Conservation (phyloP, 345 rosid genomes). For the Bretschneidera sinensis region DNA sequence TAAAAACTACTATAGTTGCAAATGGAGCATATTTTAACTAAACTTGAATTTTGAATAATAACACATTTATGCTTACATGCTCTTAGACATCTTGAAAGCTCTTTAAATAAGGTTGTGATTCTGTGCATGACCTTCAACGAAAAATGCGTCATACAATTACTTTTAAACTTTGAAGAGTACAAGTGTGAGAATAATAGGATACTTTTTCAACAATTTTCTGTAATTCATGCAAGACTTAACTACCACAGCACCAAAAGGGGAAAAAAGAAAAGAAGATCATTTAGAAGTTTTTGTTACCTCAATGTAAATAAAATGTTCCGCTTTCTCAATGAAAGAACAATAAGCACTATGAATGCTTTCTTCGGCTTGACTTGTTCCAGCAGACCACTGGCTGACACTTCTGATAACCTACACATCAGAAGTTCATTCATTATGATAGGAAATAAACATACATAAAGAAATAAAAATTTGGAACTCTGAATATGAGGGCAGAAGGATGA, state of each 20-base stretch:
- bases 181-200: too few species aligned
- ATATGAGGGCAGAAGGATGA: background rate
- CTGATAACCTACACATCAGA: constrained; percentile 47
- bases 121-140: too few species aligned
- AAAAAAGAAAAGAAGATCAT: background rate
- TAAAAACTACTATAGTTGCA: too few species aligned
- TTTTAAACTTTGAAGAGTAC: too few species aligned
- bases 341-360: constrained; percentile 88
- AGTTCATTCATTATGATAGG: constrained; percentile 1
- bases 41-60: too few species aligned
- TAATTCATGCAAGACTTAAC: too few species aligned
- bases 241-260: background rate
- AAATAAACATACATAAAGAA: constrained; percentile 5
- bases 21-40: too few species aligned
- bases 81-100: too few species aligned
- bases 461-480: background rate
- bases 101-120: too few species aligned
- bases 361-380: constrained; percentile 80
- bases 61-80: too few species aligned
- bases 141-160: too few species aligned
- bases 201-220: too few species aligned
- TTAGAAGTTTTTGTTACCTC: constrained; percentile 46
- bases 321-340: constrained; percentile 70
- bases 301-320: constrained; percentile 82
- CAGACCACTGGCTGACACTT: constrained; percentile 95